Conservation (phyloP, 176 grass and related monocot genomes). For the Phyllostachys edulis region DNA sequence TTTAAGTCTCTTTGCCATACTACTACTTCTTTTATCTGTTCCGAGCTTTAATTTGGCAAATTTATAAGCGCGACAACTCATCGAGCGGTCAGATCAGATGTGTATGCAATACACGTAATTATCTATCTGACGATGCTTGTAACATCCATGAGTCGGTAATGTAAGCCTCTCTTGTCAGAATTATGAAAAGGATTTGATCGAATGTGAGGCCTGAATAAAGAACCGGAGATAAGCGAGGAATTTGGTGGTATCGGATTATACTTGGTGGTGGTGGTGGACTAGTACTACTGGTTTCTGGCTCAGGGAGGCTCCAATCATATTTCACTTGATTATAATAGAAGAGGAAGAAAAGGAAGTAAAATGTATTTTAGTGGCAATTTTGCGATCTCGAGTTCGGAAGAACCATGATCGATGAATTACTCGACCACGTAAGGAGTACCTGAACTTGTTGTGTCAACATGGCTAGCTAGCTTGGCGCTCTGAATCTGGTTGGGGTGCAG, state of each 20-base stretch:
- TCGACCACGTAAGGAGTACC: constrained; percentile 14
- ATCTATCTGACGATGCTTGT: constrained; percentile 5
- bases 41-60: neutral
- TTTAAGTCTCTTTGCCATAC: neutral
- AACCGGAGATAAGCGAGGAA: neutral
- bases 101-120: constrained; percentile 5
- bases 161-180: neutral
- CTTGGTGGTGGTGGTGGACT: neutral
- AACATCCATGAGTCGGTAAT: neutral
- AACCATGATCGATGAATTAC: constrained; percentile 10
- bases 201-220: constrained; percentile 14
- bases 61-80: constrained; percentile 31
- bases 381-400: constrained; percentile 42
- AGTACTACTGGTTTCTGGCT: neutral
- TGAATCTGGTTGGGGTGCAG: constrained; percentile 23
- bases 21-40: neutral
- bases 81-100: constrained; percentile 27
- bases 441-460: neutral
- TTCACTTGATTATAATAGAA: neutral
- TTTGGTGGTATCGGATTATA: neutral
- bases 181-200: neutral
- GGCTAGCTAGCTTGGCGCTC: neutral
- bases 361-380: neutral
- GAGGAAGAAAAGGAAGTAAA: neutral
- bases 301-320: neutral